Base-by-base conservation (phyloP, 2,329 filamentous ascomycete species). In the Colletotrichum karsti region DNA sequence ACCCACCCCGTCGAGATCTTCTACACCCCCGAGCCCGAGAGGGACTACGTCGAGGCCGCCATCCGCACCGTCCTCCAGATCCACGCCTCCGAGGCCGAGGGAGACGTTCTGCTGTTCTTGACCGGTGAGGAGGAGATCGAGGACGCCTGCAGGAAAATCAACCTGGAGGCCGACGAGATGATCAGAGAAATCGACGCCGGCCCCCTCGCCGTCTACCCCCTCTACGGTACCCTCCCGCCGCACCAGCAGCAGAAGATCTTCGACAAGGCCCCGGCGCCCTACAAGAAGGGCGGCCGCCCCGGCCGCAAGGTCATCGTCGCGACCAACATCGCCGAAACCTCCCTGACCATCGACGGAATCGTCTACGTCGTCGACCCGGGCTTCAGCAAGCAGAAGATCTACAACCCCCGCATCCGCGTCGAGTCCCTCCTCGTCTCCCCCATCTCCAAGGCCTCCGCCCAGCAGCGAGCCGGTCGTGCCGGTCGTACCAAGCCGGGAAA, bases 321-420 rank as follows among this genome's bases (percentile, higher is more conserved):
- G 9, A 99, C 96, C 72, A 99, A 99, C 80, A 99, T 99, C 80
- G 96, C 96, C 48, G 96, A 99, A 84, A 99, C 96, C 0, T 95
- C 92, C 75, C 89, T 99, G 81, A 99, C 96, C 51, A 99, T 99
- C 69, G 96, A 99, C 77, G 96, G 96, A 78, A 99, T 99, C 71
- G 96, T 99, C 37, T 99, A 98, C 76, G 96, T 99, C 35, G 95
- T 99, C n/a, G 96, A 99, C 76, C 95, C 96, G 2, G 96, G 96
- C 37, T 99, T 99, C 84, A 97, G 94, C 83, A 99, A 99, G 84
- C 96, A 99, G 77, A 99, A 98, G 82, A 96, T 98, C 70, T 99
- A 98, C 85, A 98, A 99, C 80, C 95, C 96, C 22, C 91, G 96
- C 69, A 97, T 97, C 74, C 91, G 96, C 79, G 95, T 99, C 71